A percentile compares a stretch with the other conserved stretches of the same genome.
These are phyloP conservation scores for Verticillium albo-atrum DNA, from an alignment of 2,329 filamentous ascomycete genomes.

Conservation along the genomic window DNA sequence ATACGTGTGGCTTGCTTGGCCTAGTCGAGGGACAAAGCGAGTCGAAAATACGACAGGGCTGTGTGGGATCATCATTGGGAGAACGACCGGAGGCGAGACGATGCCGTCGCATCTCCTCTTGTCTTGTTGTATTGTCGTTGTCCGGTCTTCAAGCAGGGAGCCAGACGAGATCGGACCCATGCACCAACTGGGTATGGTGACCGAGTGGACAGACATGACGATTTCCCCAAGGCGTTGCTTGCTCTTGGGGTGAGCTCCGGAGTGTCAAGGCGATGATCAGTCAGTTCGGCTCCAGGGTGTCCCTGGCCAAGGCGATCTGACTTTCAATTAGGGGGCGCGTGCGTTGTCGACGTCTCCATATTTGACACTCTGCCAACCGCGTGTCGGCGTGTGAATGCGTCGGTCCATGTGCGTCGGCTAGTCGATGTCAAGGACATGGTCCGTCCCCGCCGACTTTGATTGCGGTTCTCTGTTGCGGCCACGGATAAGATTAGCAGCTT, in stretches of 20 bases:
- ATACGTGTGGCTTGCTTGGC: not conserved
- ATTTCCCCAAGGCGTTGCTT: not conserved
- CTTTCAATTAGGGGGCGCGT: not conserved
- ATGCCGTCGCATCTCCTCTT: not conserved
- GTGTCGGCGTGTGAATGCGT: not conserved
- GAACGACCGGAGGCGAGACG: not conserved
- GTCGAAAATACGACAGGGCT: not conserved
- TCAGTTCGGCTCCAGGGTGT: not conserved
- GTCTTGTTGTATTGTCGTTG: not conserved
- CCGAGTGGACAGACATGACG: not conserved
- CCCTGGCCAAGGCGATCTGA: not conserved
- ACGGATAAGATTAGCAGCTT: not conserved
- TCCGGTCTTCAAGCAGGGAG: not conserved
- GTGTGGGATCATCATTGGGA: slow-evolving; percentile 4
- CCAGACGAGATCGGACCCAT: not conserved
- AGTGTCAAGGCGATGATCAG: not conserved
- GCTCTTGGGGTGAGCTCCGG: not conserved
- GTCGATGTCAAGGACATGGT: not conserved
- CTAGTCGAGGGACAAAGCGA: not conserved
- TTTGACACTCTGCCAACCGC: not conserved
- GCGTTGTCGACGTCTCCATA: not conserved
- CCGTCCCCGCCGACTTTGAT: not conserved
- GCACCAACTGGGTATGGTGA: not conserved
- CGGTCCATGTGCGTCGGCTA: not conserved
- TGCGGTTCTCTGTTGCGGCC: not conserved